Base-by-base conservation (phyloP, 2,329 filamentous ascomycete genomes). In the Claviceps capensis region DNA sequence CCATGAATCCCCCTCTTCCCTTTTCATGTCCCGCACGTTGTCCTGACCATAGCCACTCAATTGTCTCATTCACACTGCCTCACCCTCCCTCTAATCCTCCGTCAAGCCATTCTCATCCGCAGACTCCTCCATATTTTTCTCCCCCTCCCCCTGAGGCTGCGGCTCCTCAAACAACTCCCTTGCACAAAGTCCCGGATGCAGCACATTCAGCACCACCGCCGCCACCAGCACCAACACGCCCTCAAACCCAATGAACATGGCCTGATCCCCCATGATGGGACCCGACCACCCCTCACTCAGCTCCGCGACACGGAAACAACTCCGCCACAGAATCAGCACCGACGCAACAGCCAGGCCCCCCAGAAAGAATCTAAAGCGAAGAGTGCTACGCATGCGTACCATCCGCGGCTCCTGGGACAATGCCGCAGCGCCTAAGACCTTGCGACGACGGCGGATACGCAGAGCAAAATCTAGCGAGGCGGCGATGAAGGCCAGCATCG, bases 271-370 rank as follows among this genome's bases (percentile, higher is more conserved):
- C 62, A 83, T 82, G 58, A 86, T 63, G 22, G 71, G 64, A 0
- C 82, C 81, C 3, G 61, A 65, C 76, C 81, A 88, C 1, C 83
- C 83, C 50, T 76, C 70, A 56, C 74, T 77, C 56, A 87, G 66
- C 71, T 87, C 83, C 0, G 77, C 78, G 22, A 85, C 77, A 51
- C 84, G 76, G 65, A 81, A 87, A 43, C 81, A 75, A 56, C 76
- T 81, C 8, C 84, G 72, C 59, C 78, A 77, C 55, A 86, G 77
- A 59, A 87, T 80, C 58, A 73, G 75, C 13, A 84, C 50, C n/a
- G 81, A 82, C 2, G 80, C 73, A 2, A 83, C 62, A 1, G 67
- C 62, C 17, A 85, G 69, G 11, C 75, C 77, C n/a, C 59, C 60
- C 5, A 81, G 63, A 63, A 83, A 84, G 13, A 69, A 69, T 51